Evolutionary conservation across 768 basidiomycete genomes (phyloP).

Genomic region (Infundibulicybe gibba): DNA sequence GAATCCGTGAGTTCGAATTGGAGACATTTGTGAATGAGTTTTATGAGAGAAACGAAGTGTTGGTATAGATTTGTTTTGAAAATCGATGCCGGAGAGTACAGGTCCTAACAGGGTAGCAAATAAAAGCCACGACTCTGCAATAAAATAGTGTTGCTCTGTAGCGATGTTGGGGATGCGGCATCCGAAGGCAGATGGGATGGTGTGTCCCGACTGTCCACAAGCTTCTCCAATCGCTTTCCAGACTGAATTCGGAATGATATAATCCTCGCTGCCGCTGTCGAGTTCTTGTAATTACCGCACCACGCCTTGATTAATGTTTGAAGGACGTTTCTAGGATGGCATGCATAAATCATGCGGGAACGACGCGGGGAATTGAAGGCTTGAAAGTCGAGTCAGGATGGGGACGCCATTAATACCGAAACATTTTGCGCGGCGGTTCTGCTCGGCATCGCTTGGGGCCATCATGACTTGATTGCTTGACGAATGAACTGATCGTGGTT

Average conservation of each 20-base stretch:
- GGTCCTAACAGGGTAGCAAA: conserved; percentile 27
- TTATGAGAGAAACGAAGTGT: conserved; percentile 27
- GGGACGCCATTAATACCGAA: conserved; percentile 25
- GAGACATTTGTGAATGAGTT: conserved; percentile 24
- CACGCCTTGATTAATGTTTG: conserved; percentile 30
- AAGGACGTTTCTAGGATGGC: conserved; percentile 33
- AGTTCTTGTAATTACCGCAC: conserved; percentile 31
- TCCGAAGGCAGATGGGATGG: conserved; percentile 25
- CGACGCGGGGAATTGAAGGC: conserved; percentile 23
- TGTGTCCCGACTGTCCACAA: conserved; percentile 15
- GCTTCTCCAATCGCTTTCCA: conserved; percentile 29
- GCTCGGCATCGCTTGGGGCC: conserved; percentile 9
- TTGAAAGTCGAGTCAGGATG: conserved; percentile 18
- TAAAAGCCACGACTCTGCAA: conserved; percentile 26
- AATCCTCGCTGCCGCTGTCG: conserved; percentile 14
- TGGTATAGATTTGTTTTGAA: conserved; percentile 16
- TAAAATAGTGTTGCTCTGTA: conserved; percentile 15
- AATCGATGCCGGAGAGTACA: conserved; percentile 20
- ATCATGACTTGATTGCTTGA: conserved; percentile 10
- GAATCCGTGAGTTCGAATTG: conserved; percentile 17
- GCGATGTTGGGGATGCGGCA: conserved; percentile 19
- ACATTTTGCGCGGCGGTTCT: conserved; percentile 12
- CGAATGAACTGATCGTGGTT: conserved; percentile 18
- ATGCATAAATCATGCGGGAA: conserved; percentile 43
- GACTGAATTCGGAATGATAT: conserved; percentile 14